Evolutionary conservation across 768 basidiomycete species (phyloP).

Genomic region (Podaxis sp.): DNA sequence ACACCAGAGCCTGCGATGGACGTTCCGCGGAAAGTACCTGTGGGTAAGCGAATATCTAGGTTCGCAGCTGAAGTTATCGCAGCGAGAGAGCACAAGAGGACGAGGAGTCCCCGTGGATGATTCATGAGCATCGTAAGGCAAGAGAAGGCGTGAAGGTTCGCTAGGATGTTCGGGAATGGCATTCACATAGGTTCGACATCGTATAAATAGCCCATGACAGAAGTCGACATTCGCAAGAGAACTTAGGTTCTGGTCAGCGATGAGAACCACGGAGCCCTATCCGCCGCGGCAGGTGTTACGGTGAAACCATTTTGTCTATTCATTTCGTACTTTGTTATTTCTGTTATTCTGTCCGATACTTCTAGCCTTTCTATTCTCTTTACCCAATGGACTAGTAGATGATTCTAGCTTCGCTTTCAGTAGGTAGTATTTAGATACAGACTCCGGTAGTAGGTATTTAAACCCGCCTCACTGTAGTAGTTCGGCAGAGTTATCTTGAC

Average conservation of each 20-base stretch:
- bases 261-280: background rate
- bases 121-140: background rate
- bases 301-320: no score
- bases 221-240: background rate
- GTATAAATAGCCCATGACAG: background rate
- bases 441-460: no score
- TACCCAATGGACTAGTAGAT: no score
- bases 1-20: conserved; percentile 33
- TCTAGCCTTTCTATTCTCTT: no score
- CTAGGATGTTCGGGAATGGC: background rate
- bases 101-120: conserved; percentile 17
- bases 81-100: background rate
- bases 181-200: background rate
- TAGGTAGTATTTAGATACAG: no score
- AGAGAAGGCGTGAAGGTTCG: background rate
- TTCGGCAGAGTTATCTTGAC: no score
- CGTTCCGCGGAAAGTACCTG: conserved; percentile 49
- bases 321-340: no score
- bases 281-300: background rate
- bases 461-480: no score
- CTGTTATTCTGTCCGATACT: no score
- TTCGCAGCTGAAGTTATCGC: conserved; percentile 18
- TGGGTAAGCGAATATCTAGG: conserved; percentile 39
- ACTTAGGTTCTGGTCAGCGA: background rate
- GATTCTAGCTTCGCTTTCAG: no score